phyloP scores from a whole-genome alignment of 495 filamentous ascomycete genomes.

The Barbatosphaeria neglecta region DNA sequence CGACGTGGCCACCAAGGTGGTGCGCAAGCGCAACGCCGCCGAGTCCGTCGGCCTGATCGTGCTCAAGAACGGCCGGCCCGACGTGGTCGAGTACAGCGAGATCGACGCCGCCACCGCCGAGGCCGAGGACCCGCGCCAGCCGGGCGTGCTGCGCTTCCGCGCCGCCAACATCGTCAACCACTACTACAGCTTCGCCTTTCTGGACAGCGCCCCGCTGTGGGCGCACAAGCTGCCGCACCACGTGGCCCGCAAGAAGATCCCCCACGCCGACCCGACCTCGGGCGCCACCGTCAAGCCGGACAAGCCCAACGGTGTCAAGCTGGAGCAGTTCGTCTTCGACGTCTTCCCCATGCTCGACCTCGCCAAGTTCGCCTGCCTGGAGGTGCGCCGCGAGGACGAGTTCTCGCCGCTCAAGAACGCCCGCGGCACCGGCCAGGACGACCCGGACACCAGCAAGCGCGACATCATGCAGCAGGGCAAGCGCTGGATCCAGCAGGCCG shows the following conservation, averaged over 20 bases:
- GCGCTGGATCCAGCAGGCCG: constrained; percentile 70
- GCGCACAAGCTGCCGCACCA: constrained; percentile 82
- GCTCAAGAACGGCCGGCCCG: constrained; percentile 88
- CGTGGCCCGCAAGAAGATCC: constrained; percentile 97
- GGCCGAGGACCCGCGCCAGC: constrained; percentile 75
- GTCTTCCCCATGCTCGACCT: constrained; percentile 86
- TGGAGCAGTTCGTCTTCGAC: constrained; percentile 99
- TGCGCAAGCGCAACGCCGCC: constrained; percentile 93
- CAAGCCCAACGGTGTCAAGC: constrained; percentile 95
- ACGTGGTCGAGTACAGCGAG: constrained; percentile 98
- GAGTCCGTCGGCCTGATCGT: constrained; percentile 95
- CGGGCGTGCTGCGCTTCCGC: constrained; percentile 80
- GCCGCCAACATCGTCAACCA: constrained; percentile 99
- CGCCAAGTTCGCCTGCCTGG: constrained; percentile 84
- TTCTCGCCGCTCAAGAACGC: constrained; percentile 99
- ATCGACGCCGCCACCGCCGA: constrained; percentile 81
- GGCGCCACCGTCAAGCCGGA: constrained; percentile 76
- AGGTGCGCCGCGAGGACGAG: constrained; percentile 94
- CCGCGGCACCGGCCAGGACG: constrained; percentile 78
- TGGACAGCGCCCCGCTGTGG: constrained; percentile 82
- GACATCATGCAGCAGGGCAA: constrained; percentile 86
- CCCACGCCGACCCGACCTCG: constrained; percentile 60
- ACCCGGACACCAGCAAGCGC: constrained; percentile 77
- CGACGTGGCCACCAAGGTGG: constrained; percentile 96
- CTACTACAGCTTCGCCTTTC: constrained; percentile 93